Conservation (phyloP, 1,284 basidiomycete species). For the Nidula niveotomentosa region DNA sequence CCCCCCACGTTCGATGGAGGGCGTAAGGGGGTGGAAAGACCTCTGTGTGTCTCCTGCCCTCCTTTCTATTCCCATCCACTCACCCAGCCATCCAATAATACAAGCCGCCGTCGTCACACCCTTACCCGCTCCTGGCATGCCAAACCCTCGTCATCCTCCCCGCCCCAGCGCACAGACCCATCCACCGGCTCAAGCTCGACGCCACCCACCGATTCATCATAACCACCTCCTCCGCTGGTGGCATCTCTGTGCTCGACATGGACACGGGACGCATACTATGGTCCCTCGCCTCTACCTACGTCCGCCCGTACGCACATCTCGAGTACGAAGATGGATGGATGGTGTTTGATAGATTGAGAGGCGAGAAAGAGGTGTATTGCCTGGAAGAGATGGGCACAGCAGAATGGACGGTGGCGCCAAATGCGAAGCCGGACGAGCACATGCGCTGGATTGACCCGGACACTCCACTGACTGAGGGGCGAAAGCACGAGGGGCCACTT, state of each 20-base stretch:
- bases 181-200: constrained; percentile 77
- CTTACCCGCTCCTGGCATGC: constrained; percentile 60
- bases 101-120: constrained; percentile 45
- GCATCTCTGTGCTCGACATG: constrained; percentile 55
- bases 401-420: constrained; percentile 3
- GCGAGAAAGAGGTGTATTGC: constrained; percentile 71
- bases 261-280: constrained; percentile 49
- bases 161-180: constrained; percentile 27
- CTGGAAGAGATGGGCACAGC: constrained; percentile 18
- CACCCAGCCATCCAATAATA: background rate
- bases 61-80: background rate
- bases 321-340: constrained; percentile 75
- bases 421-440: no score
- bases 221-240: constrained; percentile 51
- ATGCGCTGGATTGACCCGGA: no score
- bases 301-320: constrained; percentile 63
- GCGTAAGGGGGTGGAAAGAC: constrained; percentile 47
- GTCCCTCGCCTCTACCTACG: constrained; percentile 56
- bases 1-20: constrained; percentile 26
- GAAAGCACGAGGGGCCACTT: constrained; percentile 27
- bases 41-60: constrained; percentile 47
- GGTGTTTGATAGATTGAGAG: constrained; percentile 60
- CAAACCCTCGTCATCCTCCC: constrained; percentile 29
- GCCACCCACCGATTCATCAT: constrained; percentile 56
- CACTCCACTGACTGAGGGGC: no score